Conservation (phyloP, 2,329 filamentous ascomycete genomes). For the Cladophialophora yegresii region DNA sequence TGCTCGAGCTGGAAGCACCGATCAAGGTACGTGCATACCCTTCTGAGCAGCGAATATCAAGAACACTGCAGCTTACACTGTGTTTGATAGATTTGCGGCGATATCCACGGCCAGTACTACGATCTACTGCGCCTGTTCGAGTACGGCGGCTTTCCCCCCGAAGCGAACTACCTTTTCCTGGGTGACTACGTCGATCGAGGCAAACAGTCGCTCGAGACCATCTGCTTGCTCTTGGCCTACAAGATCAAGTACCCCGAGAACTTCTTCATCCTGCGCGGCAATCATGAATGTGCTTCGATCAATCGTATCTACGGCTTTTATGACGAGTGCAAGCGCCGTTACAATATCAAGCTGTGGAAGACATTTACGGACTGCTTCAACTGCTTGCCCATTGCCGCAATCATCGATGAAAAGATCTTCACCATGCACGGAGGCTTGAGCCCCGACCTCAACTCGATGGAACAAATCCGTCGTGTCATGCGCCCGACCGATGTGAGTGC, state of each 20-base stretch:
- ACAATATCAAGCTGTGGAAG: slow-evolving; percentile 99
- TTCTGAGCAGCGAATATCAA: background rate
- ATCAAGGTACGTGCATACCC: slow-evolving; percentile 74
- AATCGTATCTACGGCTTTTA: slow-evolving; percentile 99
- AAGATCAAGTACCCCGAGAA: slow-evolving; percentile 99
- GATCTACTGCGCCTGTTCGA: slow-evolving; percentile 96
- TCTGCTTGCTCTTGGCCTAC: slow-evolving; percentile 93
- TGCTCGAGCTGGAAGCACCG: slow-evolving; percentile 94
- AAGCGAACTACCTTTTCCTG: slow-evolving; percentile 99
- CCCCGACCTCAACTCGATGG: slow-evolving; percentile 98
- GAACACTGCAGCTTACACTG: slow-evolving; percentile 3
- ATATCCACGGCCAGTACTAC: slow-evolving; percentile 99
- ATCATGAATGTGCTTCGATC: slow-evolving; percentile 98
- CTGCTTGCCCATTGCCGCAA: slow-evolving; percentile 94
- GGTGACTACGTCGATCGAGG: slow-evolving; percentile 98
- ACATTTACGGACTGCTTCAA: slow-evolving; percentile 99
- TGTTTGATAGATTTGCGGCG: slow-evolving; percentile 81
- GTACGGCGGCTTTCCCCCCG: slow-evolving; percentile 95
- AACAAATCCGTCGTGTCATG: slow-evolving; percentile 99
- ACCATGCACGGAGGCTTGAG: slow-evolving; percentile 98
- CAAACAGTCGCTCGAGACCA: slow-evolving; percentile 98
- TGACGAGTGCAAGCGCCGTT: slow-evolving; percentile 98
- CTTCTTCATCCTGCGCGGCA: slow-evolving; percentile 97
- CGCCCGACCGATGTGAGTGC: slow-evolving; percentile 94
- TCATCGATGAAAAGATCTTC: slow-evolving; percentile 99